phyloP scores from a whole-genome alignment of 2,329 filamentous ascomycete species.

The Diaporthe citri region DNA sequence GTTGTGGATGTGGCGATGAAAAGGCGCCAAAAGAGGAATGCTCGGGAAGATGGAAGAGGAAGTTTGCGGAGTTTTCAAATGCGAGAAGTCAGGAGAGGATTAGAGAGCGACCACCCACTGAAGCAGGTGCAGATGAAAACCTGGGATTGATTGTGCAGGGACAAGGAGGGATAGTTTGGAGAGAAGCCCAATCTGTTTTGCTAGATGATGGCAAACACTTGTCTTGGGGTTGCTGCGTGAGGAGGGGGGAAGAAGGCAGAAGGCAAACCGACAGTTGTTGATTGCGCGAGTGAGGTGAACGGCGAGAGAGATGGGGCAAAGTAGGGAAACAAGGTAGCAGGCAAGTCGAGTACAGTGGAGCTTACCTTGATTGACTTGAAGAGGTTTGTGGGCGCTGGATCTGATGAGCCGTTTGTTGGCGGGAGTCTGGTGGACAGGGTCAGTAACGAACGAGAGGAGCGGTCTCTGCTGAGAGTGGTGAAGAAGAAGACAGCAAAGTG shows the following conservation, averaged over 20 bases:
- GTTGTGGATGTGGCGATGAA: neutral
- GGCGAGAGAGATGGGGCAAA: neutral
- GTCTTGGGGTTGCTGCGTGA: neutral
- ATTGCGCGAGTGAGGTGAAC: neutral
- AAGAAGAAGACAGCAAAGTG: neutral
- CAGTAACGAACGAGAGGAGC: neutral
- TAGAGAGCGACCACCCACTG: neutral
- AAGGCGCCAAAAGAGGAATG: neutral
- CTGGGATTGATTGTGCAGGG: neutral
- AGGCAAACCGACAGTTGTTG: neutral
- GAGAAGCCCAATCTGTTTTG: neutral
- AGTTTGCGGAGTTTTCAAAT: neutral
- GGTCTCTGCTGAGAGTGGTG: neutral
- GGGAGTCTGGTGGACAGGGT: neutral
- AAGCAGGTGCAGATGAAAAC: neutral
- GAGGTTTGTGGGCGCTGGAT: neutral
- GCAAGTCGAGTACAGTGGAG: neutral
- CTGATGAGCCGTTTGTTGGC: neutral
- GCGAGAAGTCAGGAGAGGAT: neutral
- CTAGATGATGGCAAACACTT: neutral
- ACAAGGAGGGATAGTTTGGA: neutral
- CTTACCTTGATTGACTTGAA: constrained; percentile 13
- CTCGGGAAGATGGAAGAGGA: neutral
- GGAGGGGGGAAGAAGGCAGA: neutral
- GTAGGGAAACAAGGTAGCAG: neutral